Conservation (phyloP, 768 basidiomycete species). For the Boletus fagicola region DNA sequence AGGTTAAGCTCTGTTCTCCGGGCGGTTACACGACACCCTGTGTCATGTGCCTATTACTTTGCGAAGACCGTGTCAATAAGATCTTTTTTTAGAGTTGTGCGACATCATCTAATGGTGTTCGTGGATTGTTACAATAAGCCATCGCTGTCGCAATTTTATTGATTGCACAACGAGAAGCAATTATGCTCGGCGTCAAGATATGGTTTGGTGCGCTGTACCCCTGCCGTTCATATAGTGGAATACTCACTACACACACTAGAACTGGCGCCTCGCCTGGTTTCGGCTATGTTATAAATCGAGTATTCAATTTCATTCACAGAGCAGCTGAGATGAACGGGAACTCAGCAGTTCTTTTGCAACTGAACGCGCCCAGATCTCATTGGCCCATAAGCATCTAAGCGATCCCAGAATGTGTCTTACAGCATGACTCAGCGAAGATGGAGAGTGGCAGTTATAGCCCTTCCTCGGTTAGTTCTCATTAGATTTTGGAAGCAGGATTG, state of each 20-base stretch:
- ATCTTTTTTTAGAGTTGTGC: neutral
- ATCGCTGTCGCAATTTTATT: neutral
- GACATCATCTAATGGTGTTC: neutral
- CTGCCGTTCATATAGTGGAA: neutral
- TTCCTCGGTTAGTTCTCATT: neutral
- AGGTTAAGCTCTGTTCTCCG: neutral
- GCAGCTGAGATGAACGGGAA: neutral
- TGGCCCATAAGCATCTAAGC: neutral
- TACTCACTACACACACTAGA: neutral
- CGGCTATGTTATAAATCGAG: constrained; percentile 32
- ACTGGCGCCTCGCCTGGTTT: constrained; percentile 42
- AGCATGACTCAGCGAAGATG: neutral
- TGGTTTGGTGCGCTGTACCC: neutral
- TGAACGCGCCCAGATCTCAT: neutral
- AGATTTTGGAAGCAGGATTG: constrained; percentile 31
- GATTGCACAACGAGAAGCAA: neutral
- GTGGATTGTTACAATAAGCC: neutral
- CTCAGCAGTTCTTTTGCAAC: neutral
- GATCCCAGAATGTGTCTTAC: neutral
- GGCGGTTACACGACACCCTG: neutral
- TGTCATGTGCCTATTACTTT: neutral
- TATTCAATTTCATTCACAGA: constrained; percentile 17
- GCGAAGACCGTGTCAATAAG: neutral
- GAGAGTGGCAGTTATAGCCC: neutral
- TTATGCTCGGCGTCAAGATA: neutral